Conservation (phyloP, 371 early-diverging fungal genomes). For the Smittium mucronatum region DNA sequence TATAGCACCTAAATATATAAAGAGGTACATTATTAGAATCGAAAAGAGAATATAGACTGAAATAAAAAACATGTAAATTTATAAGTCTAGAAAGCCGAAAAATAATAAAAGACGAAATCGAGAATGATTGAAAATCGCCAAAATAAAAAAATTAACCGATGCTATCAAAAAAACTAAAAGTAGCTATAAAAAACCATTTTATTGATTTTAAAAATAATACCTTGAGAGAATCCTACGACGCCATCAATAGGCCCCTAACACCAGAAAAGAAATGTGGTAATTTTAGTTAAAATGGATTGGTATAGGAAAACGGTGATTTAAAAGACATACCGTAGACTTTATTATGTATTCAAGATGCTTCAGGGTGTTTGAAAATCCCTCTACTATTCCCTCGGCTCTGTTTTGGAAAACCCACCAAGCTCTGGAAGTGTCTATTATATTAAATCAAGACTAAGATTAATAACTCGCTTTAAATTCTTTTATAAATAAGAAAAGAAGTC, state of each 20-base stretch:
- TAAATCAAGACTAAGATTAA: not conserved
- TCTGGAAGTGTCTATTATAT: constrained; percentile 2
- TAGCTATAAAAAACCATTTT: not conserved
- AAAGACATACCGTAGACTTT: not conserved
- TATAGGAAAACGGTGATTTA: no score
- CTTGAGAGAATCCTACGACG: constrained; percentile 10
- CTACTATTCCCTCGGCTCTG: not conserved
- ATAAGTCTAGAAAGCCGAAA: no score
- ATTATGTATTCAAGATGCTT: constrained; percentile 9
- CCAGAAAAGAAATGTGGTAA: not conserved
- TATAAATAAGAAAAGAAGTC: no score
- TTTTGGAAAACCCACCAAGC: constrained; percentile 9
- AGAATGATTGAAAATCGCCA: no score
- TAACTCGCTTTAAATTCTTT: not conserved
- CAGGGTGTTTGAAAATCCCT: constrained; percentile 3
- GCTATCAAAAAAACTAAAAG: not conserved
- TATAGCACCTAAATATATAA: constrained; percentile 1
- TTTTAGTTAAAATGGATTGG: not conserved
- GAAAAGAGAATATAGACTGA: no score
- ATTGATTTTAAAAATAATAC: not conserved
- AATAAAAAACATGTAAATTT: no score
- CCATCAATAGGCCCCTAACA: constrained; percentile 8
- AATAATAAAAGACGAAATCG: no score
- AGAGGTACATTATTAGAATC: not conserved
- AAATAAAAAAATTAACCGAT: not conserved